phyloP scores from a whole-genome alignment of 345 rosid genomes.

The Aquilaria malaccensis region DNA sequence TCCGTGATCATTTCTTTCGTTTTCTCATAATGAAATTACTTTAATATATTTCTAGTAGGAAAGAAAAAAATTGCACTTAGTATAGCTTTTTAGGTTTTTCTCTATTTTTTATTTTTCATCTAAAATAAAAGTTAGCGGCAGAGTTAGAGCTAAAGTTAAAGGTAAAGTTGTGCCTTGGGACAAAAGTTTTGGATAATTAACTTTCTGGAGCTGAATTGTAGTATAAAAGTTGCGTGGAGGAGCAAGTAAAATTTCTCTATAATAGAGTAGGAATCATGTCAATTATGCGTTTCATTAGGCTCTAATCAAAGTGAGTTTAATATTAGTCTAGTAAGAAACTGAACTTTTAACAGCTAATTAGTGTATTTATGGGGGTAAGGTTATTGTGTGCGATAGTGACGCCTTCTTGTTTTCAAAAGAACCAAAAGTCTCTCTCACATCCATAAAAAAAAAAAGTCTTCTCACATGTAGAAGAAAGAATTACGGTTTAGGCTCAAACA shows the following conservation, averaged over 20 bases:
- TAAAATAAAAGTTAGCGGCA: not conserved
- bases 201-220: not conserved
- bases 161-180: conserved; percentile 6
- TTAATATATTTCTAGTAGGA: not conserved
- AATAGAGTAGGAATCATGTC: not conserved
- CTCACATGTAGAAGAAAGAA: too few species aligned
- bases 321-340: not conserved
- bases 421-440: not conserved
- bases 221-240: not conserved
- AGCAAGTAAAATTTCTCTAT: conserved; percentile 2
- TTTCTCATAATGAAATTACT: not conserved
- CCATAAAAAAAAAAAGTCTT: not conserved
- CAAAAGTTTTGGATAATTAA: conserved; percentile 3
- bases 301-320: not conserved
- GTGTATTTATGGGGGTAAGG: not conserved
- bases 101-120: not conserved
- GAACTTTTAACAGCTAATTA: not conserved
- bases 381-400: not conserved
- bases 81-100: not conserved
- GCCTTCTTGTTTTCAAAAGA: not conserved
- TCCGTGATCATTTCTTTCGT: conserved; percentile 1
- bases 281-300: not conserved
- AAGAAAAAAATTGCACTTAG: not conserved
- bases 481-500: too few species aligned
- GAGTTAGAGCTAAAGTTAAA: not conserved